These are phyloP conservation scores for Skeletonema grethae DNA, from an alignment of 108 stramenopile species.

Conservation along the genomic window DNA sequence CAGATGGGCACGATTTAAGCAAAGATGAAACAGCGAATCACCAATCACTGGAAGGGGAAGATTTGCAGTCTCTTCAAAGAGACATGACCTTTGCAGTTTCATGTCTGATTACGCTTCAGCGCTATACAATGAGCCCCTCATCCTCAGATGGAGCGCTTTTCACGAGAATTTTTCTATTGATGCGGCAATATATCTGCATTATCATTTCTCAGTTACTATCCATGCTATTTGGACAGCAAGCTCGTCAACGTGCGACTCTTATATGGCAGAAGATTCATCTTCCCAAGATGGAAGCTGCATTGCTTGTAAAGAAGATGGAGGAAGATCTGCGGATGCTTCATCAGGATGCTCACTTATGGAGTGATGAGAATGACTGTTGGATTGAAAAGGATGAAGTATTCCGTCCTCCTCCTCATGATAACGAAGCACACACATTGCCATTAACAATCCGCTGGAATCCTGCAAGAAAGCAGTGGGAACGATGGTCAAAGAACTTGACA, in stretches of 20 bases:
- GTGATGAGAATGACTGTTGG: conserved; percentile 6
- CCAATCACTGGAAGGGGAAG: not conserved
- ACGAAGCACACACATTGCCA: not conserved
- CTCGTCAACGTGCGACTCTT: not conserved
- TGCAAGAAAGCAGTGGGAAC: conserved; percentile 3
- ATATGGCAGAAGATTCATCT: conserved; percentile 6
- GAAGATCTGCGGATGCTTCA: conserved; percentile 2
- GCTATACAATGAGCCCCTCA: not conserved
- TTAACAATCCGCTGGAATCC: conserved; percentile 5
- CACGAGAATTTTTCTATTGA: not conserved
- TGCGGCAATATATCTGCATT: not conserved
- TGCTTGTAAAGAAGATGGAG: conserved; percentile 3
- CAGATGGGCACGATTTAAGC: not conserved
- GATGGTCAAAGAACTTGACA: conserved; percentile 11
- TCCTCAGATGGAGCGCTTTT: not conserved
- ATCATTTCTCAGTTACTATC: not conserved
- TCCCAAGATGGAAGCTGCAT: conserved; percentile 1
- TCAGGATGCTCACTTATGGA: conserved; percentile 1
- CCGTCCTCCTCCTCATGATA: not conserved
- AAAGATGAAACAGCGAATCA: not conserved
- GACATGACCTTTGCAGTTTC: not conserved
- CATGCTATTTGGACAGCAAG: not conserved
- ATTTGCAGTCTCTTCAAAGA: not conserved
- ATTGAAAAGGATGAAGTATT: conserved; percentile 4
- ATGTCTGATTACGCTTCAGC: not conserved